These are phyloP conservation scores for Colletotrichum euphorbiae DNA, from an alignment of 2,329 filamentous ascomycete species.

Conservation along the genomic window DNA sequence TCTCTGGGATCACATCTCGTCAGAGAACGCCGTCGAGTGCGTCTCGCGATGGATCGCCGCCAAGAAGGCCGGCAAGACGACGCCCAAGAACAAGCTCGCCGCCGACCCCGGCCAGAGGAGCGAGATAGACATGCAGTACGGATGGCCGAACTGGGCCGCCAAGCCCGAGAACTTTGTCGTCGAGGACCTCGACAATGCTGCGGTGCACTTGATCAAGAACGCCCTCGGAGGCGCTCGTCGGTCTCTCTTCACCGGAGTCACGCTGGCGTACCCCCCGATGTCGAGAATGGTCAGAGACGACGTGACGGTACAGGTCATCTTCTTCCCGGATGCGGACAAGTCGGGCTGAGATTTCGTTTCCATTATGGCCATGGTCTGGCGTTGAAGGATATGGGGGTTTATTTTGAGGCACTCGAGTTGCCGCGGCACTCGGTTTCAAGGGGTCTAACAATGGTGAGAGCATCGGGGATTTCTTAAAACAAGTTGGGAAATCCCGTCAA, in stretches of 20 bases:
- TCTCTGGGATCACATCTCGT: constrained; percentile 72
- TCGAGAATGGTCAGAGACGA: constrained; percentile 77
- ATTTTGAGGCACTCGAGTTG: too few species aligned
- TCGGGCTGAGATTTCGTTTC: background rate
- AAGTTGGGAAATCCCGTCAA: too few species aligned
- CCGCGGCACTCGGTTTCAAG: too few species aligned
- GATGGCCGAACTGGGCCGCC: constrained; percentile 40
- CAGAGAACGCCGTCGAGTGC: constrained; percentile 67
- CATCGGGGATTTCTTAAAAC: too few species aligned
- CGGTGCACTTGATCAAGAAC: constrained; percentile 84
- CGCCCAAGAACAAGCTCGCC: constrained; percentile 28
- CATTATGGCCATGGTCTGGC: background rate
- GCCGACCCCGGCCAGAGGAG: background rate
- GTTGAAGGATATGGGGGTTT: background rate
- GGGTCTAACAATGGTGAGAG: too few species aligned
- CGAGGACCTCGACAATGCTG: constrained; percentile 76
- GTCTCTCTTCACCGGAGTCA: constrained; percentile 76
- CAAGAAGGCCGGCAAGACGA: constrained; percentile 17
- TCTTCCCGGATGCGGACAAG: constrained; percentile 49
- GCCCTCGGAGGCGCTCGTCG: constrained; percentile 81
- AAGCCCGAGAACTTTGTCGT: constrained; percentile 73
- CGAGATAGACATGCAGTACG: constrained; percentile 40
- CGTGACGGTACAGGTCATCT: constrained; percentile 86
- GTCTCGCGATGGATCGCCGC: constrained; percentile 64
- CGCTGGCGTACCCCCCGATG: constrained; percentile 78